Evolutionary conservation across 2,329 filamentous ascomycete genomes (phyloP), one percentile per base, ranked within the genome.

Genomic region (Pseudohalonectria lignicola): DNA sequence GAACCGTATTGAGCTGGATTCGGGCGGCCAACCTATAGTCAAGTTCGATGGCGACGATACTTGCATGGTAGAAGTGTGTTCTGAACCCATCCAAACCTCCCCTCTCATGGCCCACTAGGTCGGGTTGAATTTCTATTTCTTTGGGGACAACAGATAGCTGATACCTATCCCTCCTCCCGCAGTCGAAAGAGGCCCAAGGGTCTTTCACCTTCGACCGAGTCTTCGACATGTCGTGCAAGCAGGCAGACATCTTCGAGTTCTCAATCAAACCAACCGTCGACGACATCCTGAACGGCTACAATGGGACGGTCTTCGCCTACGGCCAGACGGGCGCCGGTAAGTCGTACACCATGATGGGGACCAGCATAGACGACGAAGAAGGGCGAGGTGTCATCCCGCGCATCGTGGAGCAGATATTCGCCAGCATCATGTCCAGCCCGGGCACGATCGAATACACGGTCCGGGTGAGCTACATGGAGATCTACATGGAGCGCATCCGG

Each of bases 311-410:
- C 49, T 96, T 98, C 53, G 92, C 92, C 45, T 98, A 98, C 59
- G 92, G 92, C 48, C 92, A 96, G 70, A 98, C 92, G 1, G 92
- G 92, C 61, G 88, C 90, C 11, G 92, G 92, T 69, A 98, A 98
- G 70, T 96, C 92, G 17, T 96, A 94, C 60, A 96, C 92, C 38
- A 98, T 98, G 92, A 94, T 93, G 86, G 86, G 85, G 43, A 83
- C 83, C 36, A 88, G 90, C 61, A 95, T 98, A 64, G 86, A 93
- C 54, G 86, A 95, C 60, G 79, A 85, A 3, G 74, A 81, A 25
- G 82, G 81, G 47, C 86, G 88, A 58, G 92, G 92, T 71, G 88
- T 98, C 45, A 96, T 95, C 50, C 92, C 92, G 36, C 82, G 92
- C 53, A 96, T 96, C 49, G 82, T 95, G 49, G 86, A 96, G 63